These are phyloP conservation scores for Candida loeiensis DNA, from an alignment of 805 yeast species.

Conservation along the genomic window DNA sequence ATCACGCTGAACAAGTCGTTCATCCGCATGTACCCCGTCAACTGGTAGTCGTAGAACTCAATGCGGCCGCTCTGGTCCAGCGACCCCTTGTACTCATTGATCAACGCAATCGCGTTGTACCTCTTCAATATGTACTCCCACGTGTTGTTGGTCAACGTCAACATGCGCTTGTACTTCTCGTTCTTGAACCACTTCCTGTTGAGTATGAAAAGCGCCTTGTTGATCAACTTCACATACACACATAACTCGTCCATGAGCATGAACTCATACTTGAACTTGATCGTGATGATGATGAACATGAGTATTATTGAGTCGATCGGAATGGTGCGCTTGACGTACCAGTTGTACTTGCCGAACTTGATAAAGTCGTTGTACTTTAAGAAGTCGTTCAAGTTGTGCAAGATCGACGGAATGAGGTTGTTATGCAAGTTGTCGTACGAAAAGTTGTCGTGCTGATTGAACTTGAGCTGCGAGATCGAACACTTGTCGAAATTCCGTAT, in stretches of 20 bases:
- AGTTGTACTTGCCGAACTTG: constrained; percentile 52
- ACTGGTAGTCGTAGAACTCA: constrained; percentile 41
- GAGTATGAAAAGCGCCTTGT: constrained; percentile 40
- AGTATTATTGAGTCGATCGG: constrained; percentile 58
- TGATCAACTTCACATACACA: constrained; percentile 37
- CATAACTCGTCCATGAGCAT: constrained; percentile 36
- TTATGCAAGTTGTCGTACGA: constrained; percentile 49
- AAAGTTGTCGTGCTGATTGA: constrained; percentile 38
- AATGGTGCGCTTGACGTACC: constrained; percentile 59
- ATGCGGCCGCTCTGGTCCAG: constrained; percentile 15
- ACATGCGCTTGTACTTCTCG: constrained; percentile 44
- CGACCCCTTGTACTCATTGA: constrained; percentile 23
- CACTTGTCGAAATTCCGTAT: constrained; percentile 35
- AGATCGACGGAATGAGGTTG: constrained; percentile 53
- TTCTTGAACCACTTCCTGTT: constrained; percentile 45
- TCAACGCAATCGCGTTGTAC: constrained; percentile 28
- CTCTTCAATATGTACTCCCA: constrained; percentile 43
- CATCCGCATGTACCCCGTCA: constrained; percentile 36
- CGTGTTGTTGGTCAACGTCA: constrained; percentile 38
- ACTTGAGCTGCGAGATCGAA: constrained; percentile 33
- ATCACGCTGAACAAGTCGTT: constrained; percentile 39
- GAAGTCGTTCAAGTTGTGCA: constrained; percentile 56
- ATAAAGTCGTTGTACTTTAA: constrained; percentile 50
- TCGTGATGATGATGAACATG: constrained; percentile 48
- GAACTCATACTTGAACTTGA: constrained; percentile 46